phyloP scores from a whole-genome alignment of 306 rosid genomes.

The Vigna hirtella region DNA sequence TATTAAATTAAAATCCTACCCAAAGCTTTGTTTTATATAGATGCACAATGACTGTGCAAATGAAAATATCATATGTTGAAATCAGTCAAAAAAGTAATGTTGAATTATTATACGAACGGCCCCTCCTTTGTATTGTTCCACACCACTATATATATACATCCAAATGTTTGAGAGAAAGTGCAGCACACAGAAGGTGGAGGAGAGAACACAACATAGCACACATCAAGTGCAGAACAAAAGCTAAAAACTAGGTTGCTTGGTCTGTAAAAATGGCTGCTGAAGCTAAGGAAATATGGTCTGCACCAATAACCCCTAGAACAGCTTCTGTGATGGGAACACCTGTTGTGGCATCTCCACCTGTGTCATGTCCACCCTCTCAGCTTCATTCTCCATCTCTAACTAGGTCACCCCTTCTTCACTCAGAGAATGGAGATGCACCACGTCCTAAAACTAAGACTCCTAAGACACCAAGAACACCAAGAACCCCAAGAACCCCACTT shows the following conservation, averaged over 20 bases:
- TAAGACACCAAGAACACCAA: constrained; percentile 49
- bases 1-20: neutral
- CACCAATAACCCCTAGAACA: constrained; percentile 70
- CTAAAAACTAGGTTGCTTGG: neutral
- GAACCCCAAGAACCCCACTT: constrained; percentile 55
- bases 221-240: neutral
- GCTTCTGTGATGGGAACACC: constrained; percentile 51
- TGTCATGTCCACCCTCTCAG: constrained; percentile 78
- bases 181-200: neutral
- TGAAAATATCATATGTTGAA: neutral
- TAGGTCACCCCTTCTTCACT: constrained; percentile 58
- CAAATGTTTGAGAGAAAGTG: constrained; percentile 13
- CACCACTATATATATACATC: constrained; percentile 33
- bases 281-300: constrained; percentile 63
- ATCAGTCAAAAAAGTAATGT: constrained; percentile 35
- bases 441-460: constrained; percentile 55
- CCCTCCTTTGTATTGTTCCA: neutral
- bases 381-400: constrained; percentile 61
- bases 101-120: constrained; percentile 7
- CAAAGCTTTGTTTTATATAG: neutral
- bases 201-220: neutral
- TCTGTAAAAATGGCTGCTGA: constrained; percentile 46
- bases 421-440: constrained; percentile 40
- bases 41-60: constrained; percentile 1
- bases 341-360: constrained; percentile 41